These are phyloP conservation scores for Cadophora sp. DNA, from an alignment of 2,329 filamentous ascomycete genomes.

Conservation along the genomic window DNA sequence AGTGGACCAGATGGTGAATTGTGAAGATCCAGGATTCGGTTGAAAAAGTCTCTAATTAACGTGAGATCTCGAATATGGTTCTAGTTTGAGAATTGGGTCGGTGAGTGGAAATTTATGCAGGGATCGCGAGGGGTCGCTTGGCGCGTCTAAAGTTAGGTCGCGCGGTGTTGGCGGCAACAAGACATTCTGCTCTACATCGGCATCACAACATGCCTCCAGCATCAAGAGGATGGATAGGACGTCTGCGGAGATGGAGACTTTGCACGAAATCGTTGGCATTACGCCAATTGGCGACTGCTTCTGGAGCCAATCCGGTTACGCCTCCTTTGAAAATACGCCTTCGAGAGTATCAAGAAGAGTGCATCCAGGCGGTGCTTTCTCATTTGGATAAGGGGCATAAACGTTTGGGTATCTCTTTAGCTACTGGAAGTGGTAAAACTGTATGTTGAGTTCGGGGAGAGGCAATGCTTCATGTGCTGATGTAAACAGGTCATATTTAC, in stretches of 20 bases:
- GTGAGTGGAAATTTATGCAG: conserved; percentile 22
- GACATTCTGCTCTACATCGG: conserved; percentile 12
- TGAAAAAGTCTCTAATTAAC: neutral
- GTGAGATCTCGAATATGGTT: neutral
- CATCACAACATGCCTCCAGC: conserved; percentile 41
- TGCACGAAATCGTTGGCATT: conserved; percentile 15
- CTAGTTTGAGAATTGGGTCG: neutral
- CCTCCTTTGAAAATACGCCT: conserved; percentile 58
- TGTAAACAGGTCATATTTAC: conserved; percentile 84
- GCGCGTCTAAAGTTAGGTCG: conserved; percentile 21
- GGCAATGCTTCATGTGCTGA: conserved; percentile 19
- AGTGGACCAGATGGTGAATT: neutral
- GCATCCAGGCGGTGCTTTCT: conserved; percentile 79
- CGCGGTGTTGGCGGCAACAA: neutral
- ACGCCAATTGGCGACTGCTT: conserved; percentile 31
- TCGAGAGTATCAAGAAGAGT: conserved; percentile 89
- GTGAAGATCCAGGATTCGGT: neutral
- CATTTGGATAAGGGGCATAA: conserved; percentile 76
- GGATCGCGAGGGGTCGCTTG: conserved; percentile 23
- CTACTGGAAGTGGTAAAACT: conserved; percentile 89
- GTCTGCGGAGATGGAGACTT: conserved; percentile 30
- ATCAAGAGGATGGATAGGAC: conserved; percentile 40
- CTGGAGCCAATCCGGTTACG: conserved; percentile 10
- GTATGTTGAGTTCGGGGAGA: conserved; percentile 52
- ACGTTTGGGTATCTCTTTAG: conserved; percentile 82